A percentile compares a stretch with the other conserved stretches of the same genome.
Conservation (phyloP, 1,284 basidiomycete genomes). For the Dichomitus squalens region DNA sequence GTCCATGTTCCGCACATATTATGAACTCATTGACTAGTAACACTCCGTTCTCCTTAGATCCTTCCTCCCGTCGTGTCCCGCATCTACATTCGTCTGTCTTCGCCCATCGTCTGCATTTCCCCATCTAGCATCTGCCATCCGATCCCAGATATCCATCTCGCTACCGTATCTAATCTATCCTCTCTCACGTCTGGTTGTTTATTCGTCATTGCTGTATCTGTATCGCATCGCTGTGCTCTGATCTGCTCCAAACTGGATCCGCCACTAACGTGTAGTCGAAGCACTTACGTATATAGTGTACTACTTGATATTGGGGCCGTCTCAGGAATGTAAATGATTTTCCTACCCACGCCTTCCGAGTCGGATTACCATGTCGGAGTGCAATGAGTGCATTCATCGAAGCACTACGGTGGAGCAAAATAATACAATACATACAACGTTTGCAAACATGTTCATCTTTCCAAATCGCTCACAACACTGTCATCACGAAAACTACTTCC, state of each 20-base stretch:
- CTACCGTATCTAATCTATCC: not conserved
- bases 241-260: not conserved
- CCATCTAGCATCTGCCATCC: constrained; percentile 3
- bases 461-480: no score
- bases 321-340: not conserved
- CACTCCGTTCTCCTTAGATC: not conserved
- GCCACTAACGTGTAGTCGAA: not conserved
- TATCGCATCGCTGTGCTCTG: constrained; percentile 24
- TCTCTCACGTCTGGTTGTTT: constrained; percentile 12
- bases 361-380: no score
- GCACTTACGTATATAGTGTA: not conserved
- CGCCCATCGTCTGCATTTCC: not conserved
- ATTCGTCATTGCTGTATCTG: constrained; percentile 25
- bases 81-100: not conserved
- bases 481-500: no score
- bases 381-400: no score
- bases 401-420: no score
- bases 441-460: no score
- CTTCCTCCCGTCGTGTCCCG: no score
- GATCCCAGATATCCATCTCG: not conserved
- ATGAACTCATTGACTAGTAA: constrained; percentile 61
- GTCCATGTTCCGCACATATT: constrained; percentile 87
- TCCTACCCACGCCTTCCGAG: not conserved
- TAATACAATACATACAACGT: no score
- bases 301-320: not conserved